phyloP scores from a whole-genome alignment of 2,329 filamentous ascomycete genomes.

The Penicillium freii region DNA sequence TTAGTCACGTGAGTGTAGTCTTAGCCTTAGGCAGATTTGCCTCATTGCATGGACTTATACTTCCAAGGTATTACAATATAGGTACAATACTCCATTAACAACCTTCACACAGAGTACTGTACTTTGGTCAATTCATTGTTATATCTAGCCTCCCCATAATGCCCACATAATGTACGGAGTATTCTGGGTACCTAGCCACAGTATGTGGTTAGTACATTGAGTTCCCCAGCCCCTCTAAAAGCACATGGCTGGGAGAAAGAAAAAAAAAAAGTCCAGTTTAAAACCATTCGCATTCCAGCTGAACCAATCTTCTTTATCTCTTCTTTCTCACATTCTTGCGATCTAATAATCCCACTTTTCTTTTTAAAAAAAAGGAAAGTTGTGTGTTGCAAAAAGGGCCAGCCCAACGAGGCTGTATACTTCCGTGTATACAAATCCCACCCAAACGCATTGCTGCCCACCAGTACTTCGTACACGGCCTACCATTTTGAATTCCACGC shows the following conservation, averaged over 20 bases:
- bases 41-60: not conserved
- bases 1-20: not conserved
- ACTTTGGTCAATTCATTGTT: not conserved
- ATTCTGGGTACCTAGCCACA: not conserved
- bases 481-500: not conserved
- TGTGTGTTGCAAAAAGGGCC: not conserved
- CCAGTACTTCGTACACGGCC: not conserved
- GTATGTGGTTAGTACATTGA: not conserved
- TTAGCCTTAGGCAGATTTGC: not conserved
- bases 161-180: not conserved
- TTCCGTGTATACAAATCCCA: conserved; percentile 6
- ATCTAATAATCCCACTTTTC: not conserved
- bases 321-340: conserved; percentile 4
- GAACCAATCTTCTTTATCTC: not conserved
- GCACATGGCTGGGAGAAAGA: conserved; percentile 25
- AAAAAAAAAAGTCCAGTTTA: conserved; percentile 5
- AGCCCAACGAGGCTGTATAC: conserved; percentile 6
- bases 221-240: conserved; percentile 22
- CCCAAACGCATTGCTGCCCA: conserved; percentile 5
- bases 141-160: not conserved
- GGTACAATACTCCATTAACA: not conserved
- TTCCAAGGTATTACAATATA: not conserved
- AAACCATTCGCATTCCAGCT: conserved; percentile 15
- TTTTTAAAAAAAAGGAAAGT: not conserved
- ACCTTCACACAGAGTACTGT: not conserved